Evolutionary conservation across 768 basidiomycete genomes (phyloP).

Genomic region (Mycena latifolia): DNA sequence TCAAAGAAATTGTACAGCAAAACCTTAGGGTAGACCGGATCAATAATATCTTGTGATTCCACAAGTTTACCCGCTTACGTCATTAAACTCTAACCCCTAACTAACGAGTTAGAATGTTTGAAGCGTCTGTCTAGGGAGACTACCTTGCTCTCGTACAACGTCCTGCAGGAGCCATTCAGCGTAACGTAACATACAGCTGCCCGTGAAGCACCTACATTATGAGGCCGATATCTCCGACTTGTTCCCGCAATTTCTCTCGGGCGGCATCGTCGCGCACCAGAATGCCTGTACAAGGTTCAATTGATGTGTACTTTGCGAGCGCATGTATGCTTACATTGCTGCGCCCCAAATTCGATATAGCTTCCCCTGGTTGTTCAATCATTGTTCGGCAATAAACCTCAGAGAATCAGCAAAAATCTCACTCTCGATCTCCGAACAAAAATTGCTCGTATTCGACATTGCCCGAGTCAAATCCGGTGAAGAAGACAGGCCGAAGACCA

Average conservation of each 20-base stretch:
- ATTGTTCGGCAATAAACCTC: not conserved
- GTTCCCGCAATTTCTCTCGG: conserved; percentile 55
- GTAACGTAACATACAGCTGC: not conserved
- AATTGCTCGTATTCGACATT: conserved; percentile 67
- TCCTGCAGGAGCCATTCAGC: conserved; percentile 46
- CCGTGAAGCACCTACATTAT: conserved; percentile 61
- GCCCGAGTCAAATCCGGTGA: conserved; percentile 59
- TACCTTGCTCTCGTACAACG: conserved; percentile 66
- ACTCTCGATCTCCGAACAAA: conserved; percentile 65
- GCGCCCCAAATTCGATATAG: conserved; percentile 70
- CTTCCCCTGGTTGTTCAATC: conserved; percentile 51
- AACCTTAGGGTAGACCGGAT: conserved; percentile 56
- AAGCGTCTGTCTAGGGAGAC: no score
- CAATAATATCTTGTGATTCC: not conserved
- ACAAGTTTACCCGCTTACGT: conserved; percentile 49
- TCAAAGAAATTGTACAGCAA: conserved; percentile 82
- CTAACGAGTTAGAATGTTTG: no score
- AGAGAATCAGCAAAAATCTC: conserved; percentile 29
- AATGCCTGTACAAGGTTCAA: conserved; percentile 59
- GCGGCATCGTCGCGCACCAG: conserved; percentile 75
- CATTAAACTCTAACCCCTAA: conserved; percentile 77
- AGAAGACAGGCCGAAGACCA: conserved; percentile 70
- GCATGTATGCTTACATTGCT: conserved; percentile 64
- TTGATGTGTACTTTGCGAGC: not conserved
- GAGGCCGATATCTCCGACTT: conserved; percentile 70